Base-by-base conservation (phyloP, 768 basidiomycete genomes). In the Boletus huronensis region DNA sequence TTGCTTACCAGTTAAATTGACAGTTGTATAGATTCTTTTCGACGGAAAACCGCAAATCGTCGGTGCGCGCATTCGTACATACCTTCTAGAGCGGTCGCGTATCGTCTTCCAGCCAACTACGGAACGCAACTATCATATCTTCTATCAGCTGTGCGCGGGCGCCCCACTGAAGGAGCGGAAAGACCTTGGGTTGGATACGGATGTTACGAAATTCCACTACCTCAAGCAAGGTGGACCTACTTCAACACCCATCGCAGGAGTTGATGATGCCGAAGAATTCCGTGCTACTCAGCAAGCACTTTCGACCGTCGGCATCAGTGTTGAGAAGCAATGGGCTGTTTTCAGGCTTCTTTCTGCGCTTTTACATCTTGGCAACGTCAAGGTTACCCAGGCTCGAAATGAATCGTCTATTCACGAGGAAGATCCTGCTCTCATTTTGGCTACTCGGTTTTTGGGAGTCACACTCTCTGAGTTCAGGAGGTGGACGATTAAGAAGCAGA, bases 111-210 rank as follows among this genome's bases (percentile, higher is more conserved):
- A 99, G 72, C 96, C 97, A 17, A 79, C 90, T 54, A 94, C 90
- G 41, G 97, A 99, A 72, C 86, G 97, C 55, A 99, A 99, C 74
- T 99, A 98, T 74, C 97, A 99, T 72, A 98, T 99, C 64, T 99
- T 99, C 79, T 98, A 99, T 74, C 97, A 99, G 70, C 78, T 99
- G n/a, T 93, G 96, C 62, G 90, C 95, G 0, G 97, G 97, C 45
- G 93, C 93, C 10, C 95, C 97, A 3, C 76, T 90, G 23, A 96
- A 96, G 71, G 97, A 99, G 67, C 85, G 93, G 39, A 96, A 96
- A 72, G 93, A 95, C 64, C 83, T 98, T 42, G 95, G 93, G 6
- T 79, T 99, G 35, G 92, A 95, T 63, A 77, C 79, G 19, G 90
- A 95, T 66, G 78, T 91, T 54, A 82, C 82, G 52, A 90, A 93